Conservation (phyloP, 352 stramenopile genomes). For the Halophytophthora polymorphica region DNA sequence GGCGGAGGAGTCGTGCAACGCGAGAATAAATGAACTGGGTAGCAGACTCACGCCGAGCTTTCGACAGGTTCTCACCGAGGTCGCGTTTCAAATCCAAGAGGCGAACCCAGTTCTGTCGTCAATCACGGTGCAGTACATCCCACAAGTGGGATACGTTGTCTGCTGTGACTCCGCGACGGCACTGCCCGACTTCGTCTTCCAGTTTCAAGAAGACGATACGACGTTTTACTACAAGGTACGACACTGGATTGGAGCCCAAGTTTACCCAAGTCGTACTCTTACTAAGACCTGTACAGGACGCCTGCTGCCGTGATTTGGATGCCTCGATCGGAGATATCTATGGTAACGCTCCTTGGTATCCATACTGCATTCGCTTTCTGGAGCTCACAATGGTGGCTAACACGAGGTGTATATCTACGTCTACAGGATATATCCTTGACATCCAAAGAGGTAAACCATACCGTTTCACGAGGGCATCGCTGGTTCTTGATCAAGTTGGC, state of each 20-base stretch:
- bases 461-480: too few relatives aligned
- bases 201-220: slow-evolving; percentile 85
- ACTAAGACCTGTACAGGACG: slow-evolving; percentile 36
- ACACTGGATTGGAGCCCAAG: background rate
- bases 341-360: slow-evolving; percentile 34
- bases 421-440: slow-evolving; percentile 74
- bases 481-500: too few relatives aligned
- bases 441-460: slow-evolving; percentile 76
- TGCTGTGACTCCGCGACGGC: slow-evolving; percentile 68
- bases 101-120: slow-evolving; percentile 60
- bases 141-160: slow-evolving; percentile 85
- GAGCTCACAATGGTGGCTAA: slow-evolving; percentile 2
- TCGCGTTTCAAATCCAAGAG: slow-evolving; percentile 82
- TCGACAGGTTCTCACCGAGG: slow-evolving; percentile 71
- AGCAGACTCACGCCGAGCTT: slow-evolving; percentile 2
- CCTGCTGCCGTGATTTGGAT: slow-evolving; percentile 78
- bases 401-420: background rate
- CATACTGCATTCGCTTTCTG: background rate
- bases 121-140: slow-evolving; percentile 85
- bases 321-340: slow-evolving; percentile 81
- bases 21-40: background rate
- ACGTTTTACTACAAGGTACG: slow-evolving; percentile 87
- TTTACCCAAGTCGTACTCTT: background rate
- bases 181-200: slow-evolving; percentile 77
- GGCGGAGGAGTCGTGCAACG: background rate